These are phyloP conservation scores for Arthrobotrys iridis DNA, from an alignment of 2,329 filamentous ascomycete genomes.

Conservation along the genomic window DNA sequence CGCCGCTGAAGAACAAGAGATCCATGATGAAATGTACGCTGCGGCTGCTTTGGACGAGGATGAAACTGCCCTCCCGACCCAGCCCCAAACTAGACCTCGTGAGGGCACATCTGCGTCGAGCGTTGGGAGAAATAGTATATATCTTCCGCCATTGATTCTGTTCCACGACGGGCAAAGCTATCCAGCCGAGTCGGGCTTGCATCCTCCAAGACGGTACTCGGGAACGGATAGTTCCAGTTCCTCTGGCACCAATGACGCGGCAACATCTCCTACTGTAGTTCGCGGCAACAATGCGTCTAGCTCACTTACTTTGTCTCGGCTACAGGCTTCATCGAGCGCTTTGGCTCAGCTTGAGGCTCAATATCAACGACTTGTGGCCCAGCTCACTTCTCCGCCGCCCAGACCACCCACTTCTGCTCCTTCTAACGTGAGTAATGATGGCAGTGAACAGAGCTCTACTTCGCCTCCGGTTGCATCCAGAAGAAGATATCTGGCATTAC, in stretches of 20 bases:
- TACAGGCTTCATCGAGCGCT: conserved; percentile 49
- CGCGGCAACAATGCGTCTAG: conserved; percentile 43
- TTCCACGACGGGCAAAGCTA: conserved; percentile 43
- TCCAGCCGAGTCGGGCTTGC: conserved; percentile 13
- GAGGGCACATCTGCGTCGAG: conserved; percentile 48
- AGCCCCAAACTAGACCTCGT: conserved; percentile 39
- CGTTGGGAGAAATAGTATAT: conserved; percentile 35
- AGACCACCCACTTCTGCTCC: conserved; percentile 44
- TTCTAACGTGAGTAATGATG: conserved; percentile 25
- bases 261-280: conserved; percentile 23
- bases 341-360: conserved; percentile 50
- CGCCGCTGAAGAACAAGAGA: conserved; percentile 48
- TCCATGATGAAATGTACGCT: conserved; percentile 53
- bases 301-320: conserved; percentile 42
- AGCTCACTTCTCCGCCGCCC: conserved; percentile 46
- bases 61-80: conserved; percentile 49
- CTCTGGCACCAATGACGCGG: conserved; percentile 19
- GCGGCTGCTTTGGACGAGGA: conserved; percentile 48
- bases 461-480: conserved; percentile 34
- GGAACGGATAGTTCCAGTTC: conserved; percentile 13
- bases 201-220: conserved; percentile 34
- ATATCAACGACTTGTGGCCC: conserved; percentile 50
- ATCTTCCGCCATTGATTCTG: conserved; percentile 40
- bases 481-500: conserved; percentile 47
- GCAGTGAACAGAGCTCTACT: conserved; percentile 23